Conservation (phyloP, 352 stramenopile species). For the Phytophthora fragariaefolia region DNA sequence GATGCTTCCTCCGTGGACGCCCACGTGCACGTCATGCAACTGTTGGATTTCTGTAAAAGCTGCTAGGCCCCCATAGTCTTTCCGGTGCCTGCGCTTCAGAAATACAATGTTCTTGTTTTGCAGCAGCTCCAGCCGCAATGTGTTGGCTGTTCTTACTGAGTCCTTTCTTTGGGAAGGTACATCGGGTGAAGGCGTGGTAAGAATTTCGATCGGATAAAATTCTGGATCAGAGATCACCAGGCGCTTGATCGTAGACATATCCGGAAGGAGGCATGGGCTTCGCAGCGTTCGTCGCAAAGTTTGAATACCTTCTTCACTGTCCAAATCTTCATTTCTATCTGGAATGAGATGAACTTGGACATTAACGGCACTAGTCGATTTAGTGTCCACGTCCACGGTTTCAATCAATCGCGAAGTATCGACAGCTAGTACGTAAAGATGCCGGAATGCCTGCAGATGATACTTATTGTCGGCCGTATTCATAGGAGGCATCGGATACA, state of each 20-base stretch:
- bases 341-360: constrained; percentile 52
- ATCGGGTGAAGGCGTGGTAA: constrained; percentile 23
- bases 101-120: constrained; percentile 65
- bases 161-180: constrained; percentile 2
- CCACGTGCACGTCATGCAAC: constrained; percentile 11
- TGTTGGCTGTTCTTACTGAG: constrained; percentile 54
- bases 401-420: constrained; percentile 77
- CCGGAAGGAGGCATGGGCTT: constrained; percentile 77
- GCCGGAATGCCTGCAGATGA: constrained; percentile 87
- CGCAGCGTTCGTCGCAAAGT: constrained; percentile 40
- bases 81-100: constrained; percentile 55
- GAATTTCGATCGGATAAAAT: constrained; percentile 83
- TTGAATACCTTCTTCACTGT: constrained; percentile 7
- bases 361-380: constrained; percentile 50
- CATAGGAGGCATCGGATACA: constrained; percentile 95
- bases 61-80: constrained; percentile 18
- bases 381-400: constrained; percentile 76
- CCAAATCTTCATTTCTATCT: neutral
- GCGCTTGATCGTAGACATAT: constrained; percentile 60
- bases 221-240: constrained; percentile 51
- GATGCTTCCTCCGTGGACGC: neutral
- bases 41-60: constrained; percentile 31
- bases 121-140: constrained; percentile 61
- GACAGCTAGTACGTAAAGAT: constrained; percentile 91
- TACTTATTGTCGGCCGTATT: constrained; percentile 96